Base-by-base conservation (phyloP, 2,329 filamentous ascomycete species). In the Aspergillus fructus region DNA sequence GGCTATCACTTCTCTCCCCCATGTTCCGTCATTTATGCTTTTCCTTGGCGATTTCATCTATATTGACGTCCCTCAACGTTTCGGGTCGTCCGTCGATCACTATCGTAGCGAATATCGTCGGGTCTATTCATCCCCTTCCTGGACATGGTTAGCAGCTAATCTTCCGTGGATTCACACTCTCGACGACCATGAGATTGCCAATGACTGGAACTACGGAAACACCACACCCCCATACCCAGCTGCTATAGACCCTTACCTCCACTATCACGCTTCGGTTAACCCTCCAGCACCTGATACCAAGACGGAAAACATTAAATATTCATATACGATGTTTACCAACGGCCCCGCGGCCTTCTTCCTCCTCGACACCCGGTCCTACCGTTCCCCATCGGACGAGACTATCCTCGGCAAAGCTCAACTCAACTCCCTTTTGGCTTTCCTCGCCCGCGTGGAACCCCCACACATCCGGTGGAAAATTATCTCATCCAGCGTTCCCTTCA, bases 141-240 rank as follows among this genome's bases (percentile, higher is more conserved):
- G 94, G 94, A 58, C 84, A 1, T 78, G 89, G 64, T 87, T 91
- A 55, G 68, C 73, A 23, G 70, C 74, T 23, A 66, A 73, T 49
- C 79, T 97, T n/a, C 96, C 93, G 66, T 99, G 94, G 94, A 91
- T 97, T 45, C 94, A 99, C 69, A 93, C 96, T 2, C 84, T 97
- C 6, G 94, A 99, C 69, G 94, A 99, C 71, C 94, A 99, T 68
- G 94, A 99, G 71, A 97, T 99, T 60, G 84, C 85, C 5, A 97
- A 99, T 66, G 94, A 97, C 75, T 97, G 93, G 92, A 73, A 74
- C 30, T 86, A 89, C 59, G 81, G 83, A 17, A 94, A 93, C 70
- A 88, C 85, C 13, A 92, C 90, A 0, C 90, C 90, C 5, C 84
- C 96, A 0, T 97, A 93, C 70, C 75, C 82, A 3, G 85, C 89